A percentile compares a stretch with the other conserved stretches of the same genome.
Conservation (phyloP, 768 basidiomycete genomes). For the Suillus occidentalis region DNA sequence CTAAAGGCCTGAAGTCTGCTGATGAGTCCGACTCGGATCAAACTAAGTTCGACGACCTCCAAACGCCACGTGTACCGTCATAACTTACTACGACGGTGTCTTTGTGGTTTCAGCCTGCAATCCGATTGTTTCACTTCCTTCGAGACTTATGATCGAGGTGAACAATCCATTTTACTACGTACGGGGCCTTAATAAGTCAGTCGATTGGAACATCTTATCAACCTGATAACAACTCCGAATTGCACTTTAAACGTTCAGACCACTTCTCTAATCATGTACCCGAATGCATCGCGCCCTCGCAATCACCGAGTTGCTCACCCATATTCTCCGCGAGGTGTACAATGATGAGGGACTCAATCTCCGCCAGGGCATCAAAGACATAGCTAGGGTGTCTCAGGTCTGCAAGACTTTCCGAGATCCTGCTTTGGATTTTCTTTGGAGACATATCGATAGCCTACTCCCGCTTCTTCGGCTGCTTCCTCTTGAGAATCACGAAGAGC, state of each 20-base stretch:
- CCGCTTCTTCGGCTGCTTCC: constrained; percentile 1
- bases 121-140: neutral
- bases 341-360: neutral
- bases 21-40: too few species aligned
- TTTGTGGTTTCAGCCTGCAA: neutral
- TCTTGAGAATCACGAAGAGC: neutral
- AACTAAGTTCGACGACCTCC: too few species aligned
- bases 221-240: neutral
- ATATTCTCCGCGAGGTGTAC: neutral
- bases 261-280: neutral
- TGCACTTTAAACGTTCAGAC: neutral
- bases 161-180: neutral
- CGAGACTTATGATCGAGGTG: neutral
- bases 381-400: neutral
- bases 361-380: neutral
- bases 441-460: neutral
- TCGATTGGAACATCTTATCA: neutral
- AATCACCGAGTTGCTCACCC: constrained; percentile 2
- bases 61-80: too few species aligned
- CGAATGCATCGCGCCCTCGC: constrained; percentile 4
- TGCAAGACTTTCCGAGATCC: constrained; percentile 1
- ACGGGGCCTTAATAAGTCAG: neutral
- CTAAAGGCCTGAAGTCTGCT: too few species aligned
- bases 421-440: constrained; percentile 4
- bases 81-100: too few species aligned